Evolutionary conservation across 2,329 filamentous ascomycete genomes (phyloP).

Genomic region (Hymenoscyphus fructigenus): DNA sequence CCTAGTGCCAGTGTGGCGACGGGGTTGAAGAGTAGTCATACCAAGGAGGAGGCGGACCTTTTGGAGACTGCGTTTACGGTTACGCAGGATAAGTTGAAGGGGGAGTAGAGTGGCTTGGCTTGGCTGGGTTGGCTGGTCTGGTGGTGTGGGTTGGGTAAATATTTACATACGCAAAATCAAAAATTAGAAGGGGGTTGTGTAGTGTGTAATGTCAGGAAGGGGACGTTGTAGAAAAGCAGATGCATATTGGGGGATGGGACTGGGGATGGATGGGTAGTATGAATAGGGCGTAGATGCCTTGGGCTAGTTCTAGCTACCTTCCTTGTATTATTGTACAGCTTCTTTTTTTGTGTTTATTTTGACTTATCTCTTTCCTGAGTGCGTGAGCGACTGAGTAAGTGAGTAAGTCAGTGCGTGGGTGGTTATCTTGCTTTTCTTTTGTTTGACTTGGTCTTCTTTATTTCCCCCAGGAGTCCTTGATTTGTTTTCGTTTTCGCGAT

Average conservation of each 20-base stretch:
- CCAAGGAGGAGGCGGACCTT: constrained; percentile 90
- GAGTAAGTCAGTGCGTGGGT: too few species aligned
- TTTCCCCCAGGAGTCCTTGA: too few species aligned
- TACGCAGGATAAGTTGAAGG: constrained; percentile 68
- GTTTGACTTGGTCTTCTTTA: too few species aligned
- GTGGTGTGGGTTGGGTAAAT: too few species aligned
- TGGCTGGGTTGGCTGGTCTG: too few species aligned
- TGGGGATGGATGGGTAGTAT: neutral
- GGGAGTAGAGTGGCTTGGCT: constrained; percentile 39
- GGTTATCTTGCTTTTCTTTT: too few species aligned
- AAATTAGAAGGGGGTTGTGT: neutral
- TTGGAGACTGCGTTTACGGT: constrained; percentile 64
- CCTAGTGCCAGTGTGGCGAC: constrained; percentile 93
- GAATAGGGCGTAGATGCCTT: neutral
- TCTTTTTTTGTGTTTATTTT: neutral
- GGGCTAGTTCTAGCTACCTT: neutral
- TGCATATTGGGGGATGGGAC: neutral
- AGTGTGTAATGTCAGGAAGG: neutral
- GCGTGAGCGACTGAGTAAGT: too few species aligned
- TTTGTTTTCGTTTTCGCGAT: too few species aligned
- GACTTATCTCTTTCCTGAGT: neutral
- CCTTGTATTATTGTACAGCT: constrained; percentile 3
- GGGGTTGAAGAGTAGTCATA: constrained; percentile 82
- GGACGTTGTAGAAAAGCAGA: neutral
- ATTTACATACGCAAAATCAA: too few species aligned